Conservation (phyloP, 805 yeast species). For the Yarrowia hollandica region DNA sequence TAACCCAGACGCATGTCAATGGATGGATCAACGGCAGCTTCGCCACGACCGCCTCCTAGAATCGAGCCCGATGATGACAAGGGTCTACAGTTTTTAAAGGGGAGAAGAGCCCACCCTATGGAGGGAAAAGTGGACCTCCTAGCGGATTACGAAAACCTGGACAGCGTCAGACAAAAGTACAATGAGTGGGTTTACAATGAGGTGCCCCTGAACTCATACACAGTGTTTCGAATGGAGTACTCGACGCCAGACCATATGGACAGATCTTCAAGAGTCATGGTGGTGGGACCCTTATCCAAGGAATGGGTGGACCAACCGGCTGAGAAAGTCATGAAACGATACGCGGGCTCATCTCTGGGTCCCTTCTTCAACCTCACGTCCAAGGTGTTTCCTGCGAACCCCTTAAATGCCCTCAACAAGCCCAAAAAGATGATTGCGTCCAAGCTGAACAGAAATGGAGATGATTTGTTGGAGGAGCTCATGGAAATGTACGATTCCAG, state of each 20-base stretch:
- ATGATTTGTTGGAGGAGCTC: slow-evolving; percentile 19
- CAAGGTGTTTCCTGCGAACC: slow-evolving; percentile 5
- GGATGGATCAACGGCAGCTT: slow-evolving; percentile 19
- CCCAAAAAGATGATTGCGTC: slow-evolving; percentile 12
- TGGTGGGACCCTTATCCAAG: slow-evolving; percentile 42
- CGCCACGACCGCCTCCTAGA: not conserved
- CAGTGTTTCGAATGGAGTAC: slow-evolving; percentile 40
- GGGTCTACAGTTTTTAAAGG: slow-evolving; percentile 12
- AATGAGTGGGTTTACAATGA: slow-evolving; percentile 1
- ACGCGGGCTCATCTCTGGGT: slow-evolving; percentile 6
- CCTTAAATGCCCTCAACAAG: slow-evolving; percentile 1
- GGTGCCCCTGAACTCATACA: slow-evolving; percentile 36
- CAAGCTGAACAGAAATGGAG: slow-evolving; percentile 1
- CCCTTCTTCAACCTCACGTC: slow-evolving; percentile 9
- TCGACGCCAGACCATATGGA: slow-evolving; percentile 38
- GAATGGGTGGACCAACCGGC: slow-evolving; percentile 33
- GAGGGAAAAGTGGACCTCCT: slow-evolving; percentile 14
- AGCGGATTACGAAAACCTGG: slow-evolving; percentile 11
- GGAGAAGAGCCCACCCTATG: slow-evolving; percentile 3
- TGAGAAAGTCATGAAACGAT: slow-evolving; percentile 9
- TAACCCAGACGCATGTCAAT: slow-evolving; percentile 18
- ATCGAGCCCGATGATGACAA: slow-evolving; percentile 5
- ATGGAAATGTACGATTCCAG: slow-evolving; percentile 24
- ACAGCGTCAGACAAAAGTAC: slow-evolving; percentile 3
- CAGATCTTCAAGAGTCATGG: slow-evolving; percentile 37